phyloP scores from a whole-genome alignment of 1,139 yeast genomes.

The Saccharomyces hybrid region DNA sequence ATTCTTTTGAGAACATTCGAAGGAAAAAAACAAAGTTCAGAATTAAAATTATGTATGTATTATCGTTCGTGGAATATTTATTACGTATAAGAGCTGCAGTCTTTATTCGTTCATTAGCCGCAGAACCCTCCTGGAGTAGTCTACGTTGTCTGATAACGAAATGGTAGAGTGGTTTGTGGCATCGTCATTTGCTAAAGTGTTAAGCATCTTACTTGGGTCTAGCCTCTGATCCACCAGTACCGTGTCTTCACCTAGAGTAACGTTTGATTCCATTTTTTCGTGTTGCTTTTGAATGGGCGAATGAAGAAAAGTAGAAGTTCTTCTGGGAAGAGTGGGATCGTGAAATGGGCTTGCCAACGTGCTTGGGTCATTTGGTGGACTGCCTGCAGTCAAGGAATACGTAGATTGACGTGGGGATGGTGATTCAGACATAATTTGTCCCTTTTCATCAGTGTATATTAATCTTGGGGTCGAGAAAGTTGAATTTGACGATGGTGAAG shows the following conservation, averaged over 20 bases:
- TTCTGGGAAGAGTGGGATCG: constrained; percentile 1
- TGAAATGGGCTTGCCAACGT: not conserved
- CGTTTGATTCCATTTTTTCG: constrained; percentile 2
- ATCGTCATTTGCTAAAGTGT: constrained; percentile 35
- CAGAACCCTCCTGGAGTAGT: constrained; percentile 62
- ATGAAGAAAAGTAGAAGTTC: constrained; percentile 8
- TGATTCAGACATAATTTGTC: constrained; percentile 12
- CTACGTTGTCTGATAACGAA: constrained; percentile 66
- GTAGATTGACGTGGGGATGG: constrained; percentile 5
- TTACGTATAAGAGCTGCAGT: not conserved
- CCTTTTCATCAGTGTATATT: constrained; percentile 22
- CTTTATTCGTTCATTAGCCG: constrained; percentile 48
- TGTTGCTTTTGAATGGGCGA: constrained; percentile 1
- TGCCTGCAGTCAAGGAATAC: not conserved
- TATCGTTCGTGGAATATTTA: not conserved
- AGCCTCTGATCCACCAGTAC: constrained; percentile 60
- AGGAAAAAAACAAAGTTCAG: not conserved
- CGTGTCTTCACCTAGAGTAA: constrained; percentile 9
- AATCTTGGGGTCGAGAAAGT: constrained; percentile 7
- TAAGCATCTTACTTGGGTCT: constrained; percentile 59
- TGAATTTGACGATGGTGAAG: constrained; percentile 7
- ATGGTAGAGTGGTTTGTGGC: constrained; percentile 39
- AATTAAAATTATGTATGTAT: not conserved
- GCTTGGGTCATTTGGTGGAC: constrained; percentile 1
- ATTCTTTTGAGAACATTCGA: not conserved